These are phyloP conservation scores for Cochlearia excelsa DNA, from an alignment of 345 rosid genomes.

Conservation along the genomic window DNA sequence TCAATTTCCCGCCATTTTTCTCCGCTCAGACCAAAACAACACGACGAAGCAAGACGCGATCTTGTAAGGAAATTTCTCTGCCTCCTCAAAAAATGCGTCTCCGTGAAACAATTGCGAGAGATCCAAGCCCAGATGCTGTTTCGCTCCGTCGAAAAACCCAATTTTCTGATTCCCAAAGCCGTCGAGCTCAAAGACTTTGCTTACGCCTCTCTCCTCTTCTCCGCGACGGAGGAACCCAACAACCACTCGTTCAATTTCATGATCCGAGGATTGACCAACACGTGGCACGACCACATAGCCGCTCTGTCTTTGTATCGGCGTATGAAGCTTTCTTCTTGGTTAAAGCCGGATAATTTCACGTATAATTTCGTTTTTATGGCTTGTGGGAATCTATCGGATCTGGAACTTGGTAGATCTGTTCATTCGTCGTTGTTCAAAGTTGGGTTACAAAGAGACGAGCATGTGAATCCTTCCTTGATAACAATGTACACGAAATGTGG, in stretches of 20 bases:
- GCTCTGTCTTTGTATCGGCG: conserved; percentile 49
- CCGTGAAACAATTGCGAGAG: conserved; percentile 48
- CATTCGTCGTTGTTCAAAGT: conserved; percentile 56
- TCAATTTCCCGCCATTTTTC: conserved; percentile 33
- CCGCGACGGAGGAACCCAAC: conserved; percentile 51
- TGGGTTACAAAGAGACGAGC: conserved; percentile 57
- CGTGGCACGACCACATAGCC: conserved; percentile 46
- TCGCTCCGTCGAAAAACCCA: conserved; percentile 46
- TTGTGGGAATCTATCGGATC: conserved; percentile 50
- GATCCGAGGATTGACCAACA: conserved; percentile 68
- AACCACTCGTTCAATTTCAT: conserved; percentile 74
- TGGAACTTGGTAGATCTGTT: conserved; percentile 47
- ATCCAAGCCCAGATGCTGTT: conserved; percentile 68
- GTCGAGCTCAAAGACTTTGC: conserved; percentile 51
- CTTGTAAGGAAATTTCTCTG: conserved; percentile 38
- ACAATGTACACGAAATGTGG: conserved; percentile 55
- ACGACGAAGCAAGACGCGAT: conserved; percentile 9
- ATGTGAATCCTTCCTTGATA: conserved; percentile 62
- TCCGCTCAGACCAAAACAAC: neutral
- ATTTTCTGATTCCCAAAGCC: conserved; percentile 64
- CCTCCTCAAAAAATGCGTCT: conserved; percentile 44
- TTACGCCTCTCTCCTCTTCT: conserved; percentile 62
- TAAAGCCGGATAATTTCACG: conserved; percentile 68
- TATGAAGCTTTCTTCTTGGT: conserved; percentile 51
- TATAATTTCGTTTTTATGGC: conserved; percentile 69